Base-by-base conservation (phyloP, 2,329 filamentous ascomycete species). In the Parasarocladium wereldwijsianum region DNA sequence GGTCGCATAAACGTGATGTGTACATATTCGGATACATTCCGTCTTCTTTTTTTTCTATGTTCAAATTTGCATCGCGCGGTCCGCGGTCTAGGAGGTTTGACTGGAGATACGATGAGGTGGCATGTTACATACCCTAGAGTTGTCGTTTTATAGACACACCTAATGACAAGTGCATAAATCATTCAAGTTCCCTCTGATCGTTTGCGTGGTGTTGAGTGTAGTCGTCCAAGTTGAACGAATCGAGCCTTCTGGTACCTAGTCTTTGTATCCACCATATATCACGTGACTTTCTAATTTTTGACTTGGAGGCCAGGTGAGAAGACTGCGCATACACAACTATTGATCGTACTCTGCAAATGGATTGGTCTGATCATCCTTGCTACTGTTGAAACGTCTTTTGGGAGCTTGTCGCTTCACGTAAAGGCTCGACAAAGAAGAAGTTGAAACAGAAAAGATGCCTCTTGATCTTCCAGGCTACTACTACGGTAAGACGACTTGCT, bases 1-100 rank as follows among this genome's bases (percentile, higher is more conserved):
- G 69, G 80, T 74, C 43, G 64, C 74, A 57, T 86, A 78, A 54
- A 52, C 48, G 43, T 36, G 43, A 42, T 45, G 40, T 43, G n/a
- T 48, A 51, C 51, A 55, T 57, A 55, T 48, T 52, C 51, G 48
- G 18, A 22, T 24, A 24, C 43, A 38, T 46, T 47, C 41, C 35
- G 43, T 47, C 43, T 49, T 49, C 40, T 42, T 45, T 46, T 50
- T 54, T 55, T 47, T 42, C 45, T 42, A 56, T 55, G 50, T 55
- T 49, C 44, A 53, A 54, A 51, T 53, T 53, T 54, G 44, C 45
- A 47, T 41, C 47, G 48, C 52, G 52, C 40, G 33, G 51, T 44
- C 44, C 39, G 38, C 43, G 48, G 44, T 49, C 45, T 47, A 40
- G 39, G 43, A 47, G 41, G 46, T 44, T n/a, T 19, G 43, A 47